Conservation (phyloP, 768 basidiomycete species). For the Russula virescens region DNA sequence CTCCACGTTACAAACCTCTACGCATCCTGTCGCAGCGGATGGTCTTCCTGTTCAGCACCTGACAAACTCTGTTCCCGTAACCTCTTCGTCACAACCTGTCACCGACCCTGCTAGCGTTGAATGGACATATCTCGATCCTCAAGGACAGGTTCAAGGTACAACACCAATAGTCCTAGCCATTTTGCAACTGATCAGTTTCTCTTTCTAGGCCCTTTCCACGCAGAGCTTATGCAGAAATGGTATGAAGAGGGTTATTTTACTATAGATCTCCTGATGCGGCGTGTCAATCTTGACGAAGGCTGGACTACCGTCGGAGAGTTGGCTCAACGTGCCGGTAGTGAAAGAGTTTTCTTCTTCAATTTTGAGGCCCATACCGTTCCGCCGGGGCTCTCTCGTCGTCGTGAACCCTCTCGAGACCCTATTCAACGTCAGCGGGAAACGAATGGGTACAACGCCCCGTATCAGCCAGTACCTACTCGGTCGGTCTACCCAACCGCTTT, state of each 20-base stretch:
- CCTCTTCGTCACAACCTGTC: conserved; percentile 37
- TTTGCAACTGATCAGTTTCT: conserved; percentile 11
- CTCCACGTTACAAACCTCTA: neutral
- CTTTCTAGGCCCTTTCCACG: conserved; percentile 75
- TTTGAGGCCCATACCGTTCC: conserved; percentile 39
- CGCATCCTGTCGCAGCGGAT: conserved; percentile 2
- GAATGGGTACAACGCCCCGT: conserved; percentile 44
- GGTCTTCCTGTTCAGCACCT: neutral
- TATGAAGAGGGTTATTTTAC: conserved; percentile 86
- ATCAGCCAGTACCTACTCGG: conserved; percentile 62
- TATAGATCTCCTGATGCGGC: conserved; percentile 76
- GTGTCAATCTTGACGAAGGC: conserved; percentile 59
- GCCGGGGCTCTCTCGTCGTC: conserved; percentile 47
- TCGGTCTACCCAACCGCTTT: conserved; percentile 57
- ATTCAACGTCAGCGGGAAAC: conserved; percentile 36
- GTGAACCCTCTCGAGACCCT: conserved; percentile 45
- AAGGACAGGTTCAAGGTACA: conserved; percentile 86
- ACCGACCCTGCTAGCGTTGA: conserved; percentile 57
- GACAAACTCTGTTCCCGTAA: conserved; percentile 1
- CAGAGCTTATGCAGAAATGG: conserved; percentile 93
- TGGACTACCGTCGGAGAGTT: conserved; percentile 65
- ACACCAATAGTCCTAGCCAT: neutral
- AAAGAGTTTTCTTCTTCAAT: conserved; percentile 60
- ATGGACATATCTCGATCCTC: conserved; percentile 92
- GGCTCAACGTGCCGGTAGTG: conserved; percentile 45